Percentiles rank a stretch among this genome's conserved stretches.
These are phyloP conservation scores for Zygoascus biomembranicola DNA, from an alignment of 805 yeast genomes.

Conservation along the genomic window DNA sequence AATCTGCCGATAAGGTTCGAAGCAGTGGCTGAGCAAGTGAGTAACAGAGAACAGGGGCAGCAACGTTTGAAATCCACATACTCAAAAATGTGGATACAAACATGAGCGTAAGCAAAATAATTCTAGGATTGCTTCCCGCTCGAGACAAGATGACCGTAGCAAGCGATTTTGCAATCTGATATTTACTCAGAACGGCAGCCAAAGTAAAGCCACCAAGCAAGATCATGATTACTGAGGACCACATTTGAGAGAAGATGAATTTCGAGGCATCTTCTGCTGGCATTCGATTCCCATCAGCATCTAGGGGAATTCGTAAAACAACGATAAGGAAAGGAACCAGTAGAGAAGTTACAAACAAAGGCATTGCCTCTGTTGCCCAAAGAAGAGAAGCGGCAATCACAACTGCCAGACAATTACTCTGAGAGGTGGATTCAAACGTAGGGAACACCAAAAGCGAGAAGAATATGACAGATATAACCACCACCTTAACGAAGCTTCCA, in stretches of 20 bases:
- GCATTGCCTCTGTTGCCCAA: slow-evolving; percentile 96
- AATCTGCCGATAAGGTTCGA: slow-evolving; percentile 71
- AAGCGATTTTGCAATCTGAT: slow-evolving; percentile 75
- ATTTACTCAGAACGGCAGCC: slow-evolving; percentile 91
- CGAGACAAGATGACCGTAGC: slow-evolving; percentile 73
- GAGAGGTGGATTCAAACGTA: slow-evolving; percentile 44
- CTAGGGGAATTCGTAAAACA: slow-evolving; percentile 55
- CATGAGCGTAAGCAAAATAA: slow-evolving; percentile 74
- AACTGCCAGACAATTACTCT: slow-evolving; percentile 78
- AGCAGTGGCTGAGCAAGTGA: slow-evolving; percentile 87
- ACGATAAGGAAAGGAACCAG: slow-evolving; percentile 78
- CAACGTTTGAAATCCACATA: slow-evolving; percentile 96
- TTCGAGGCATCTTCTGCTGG: slow-evolving; percentile 62
- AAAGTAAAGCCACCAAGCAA: slow-evolving; percentile 88
- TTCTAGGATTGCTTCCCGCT: slow-evolving; percentile 81
- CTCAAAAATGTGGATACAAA: slow-evolving; percentile 75
- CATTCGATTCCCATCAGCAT: slow-evolving; percentile 45
- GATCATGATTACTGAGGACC: slow-evolving; percentile 89
- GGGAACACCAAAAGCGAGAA: slow-evolving; percentile 36
- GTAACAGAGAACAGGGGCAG: slow-evolving; percentile 90
- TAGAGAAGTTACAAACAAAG: slow-evolving; percentile 82
- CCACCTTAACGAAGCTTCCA: slow-evolving; percentile 36
- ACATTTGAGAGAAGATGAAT: slow-evolving; percentile 78
- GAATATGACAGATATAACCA: slow-evolving; percentile 43
- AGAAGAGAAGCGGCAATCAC: slow-evolving; percentile 71